A percentile compares a stretch with the other conserved stretches of the same genome.
These are phyloP conservation scores for Xanthoparmelia taractica DNA, from an alignment of 495 filamentous ascomycete species.

Conservation along the genomic window DNA sequence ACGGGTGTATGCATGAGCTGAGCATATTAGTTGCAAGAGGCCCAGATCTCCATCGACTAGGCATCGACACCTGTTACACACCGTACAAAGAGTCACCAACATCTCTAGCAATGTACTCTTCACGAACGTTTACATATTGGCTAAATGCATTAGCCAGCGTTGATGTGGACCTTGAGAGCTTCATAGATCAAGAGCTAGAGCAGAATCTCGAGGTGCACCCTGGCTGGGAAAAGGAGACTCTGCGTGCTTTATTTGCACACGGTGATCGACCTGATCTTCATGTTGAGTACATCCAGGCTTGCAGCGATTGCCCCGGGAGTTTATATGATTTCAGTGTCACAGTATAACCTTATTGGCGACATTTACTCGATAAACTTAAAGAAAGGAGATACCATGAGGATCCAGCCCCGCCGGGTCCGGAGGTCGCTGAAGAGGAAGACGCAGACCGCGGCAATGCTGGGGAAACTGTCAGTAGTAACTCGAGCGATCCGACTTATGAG, in stretches of 20 bases:
- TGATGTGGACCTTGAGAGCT: not conserved
- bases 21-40: not conserved
- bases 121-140: not conserved
- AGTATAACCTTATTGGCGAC: not conserved
- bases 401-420: not conserved
- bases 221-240: conserved; percentile 3
- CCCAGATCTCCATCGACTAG: not conserved
- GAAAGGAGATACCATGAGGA: not conserved
- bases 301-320: not conserved
- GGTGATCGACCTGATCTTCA: not conserved
- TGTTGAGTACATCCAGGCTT: not conserved
- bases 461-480: not conserved
- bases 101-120: conserved; percentile 8
- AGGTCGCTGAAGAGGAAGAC: not conserved
- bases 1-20: not conserved
- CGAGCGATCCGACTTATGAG: not conserved
- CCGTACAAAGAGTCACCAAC: not conserved
- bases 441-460: not conserved
- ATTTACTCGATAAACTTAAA: not conserved
- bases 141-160: not conserved
- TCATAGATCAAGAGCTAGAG: conserved; percentile 6
- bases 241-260: not conserved
- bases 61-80: not conserved
- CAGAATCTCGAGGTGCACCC: not conserved
- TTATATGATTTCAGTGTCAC: not conserved